Evolutionary conservation across 1,284 basidiomycete genomes (phyloP), one percentile per base, ranked within the genome.

Genomic region (Heterobasidion annosum): DNA sequence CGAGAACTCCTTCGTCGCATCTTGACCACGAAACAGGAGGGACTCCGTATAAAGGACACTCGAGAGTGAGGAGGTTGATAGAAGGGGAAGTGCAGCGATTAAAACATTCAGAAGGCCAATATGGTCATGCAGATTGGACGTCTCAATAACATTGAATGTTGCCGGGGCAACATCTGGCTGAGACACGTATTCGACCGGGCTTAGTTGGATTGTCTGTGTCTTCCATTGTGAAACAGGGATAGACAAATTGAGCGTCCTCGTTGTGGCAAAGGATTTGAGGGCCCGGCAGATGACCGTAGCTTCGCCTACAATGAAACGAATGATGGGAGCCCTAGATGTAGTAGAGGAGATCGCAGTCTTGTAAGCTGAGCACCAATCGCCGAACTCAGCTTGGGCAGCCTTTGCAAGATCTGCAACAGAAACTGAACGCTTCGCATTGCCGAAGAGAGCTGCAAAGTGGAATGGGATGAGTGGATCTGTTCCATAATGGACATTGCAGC

Each of bases 381-480:
- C 18, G 60, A 76, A 75, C 58, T 75, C 63, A 2, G 9, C 18
- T 8, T 47, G 10, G 12, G 45, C 45, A 4, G 25, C 45, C 45
- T 47, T 32, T 3, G 18, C 9, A 16, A 47, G 45, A 16, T 47
- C 45, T 18, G n/a, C 10, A 19, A 32, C 16, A 18, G 16, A 32
- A 25, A 45, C 8, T 8, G 42, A 15, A 10, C 25, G 15, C 53
- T 50, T 50, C 37, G 34, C 18, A 15, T 35, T 18, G 13, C 37
- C 34, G 53, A 75, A 70, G 0, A 67, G 63, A 1, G 71, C 62
- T 0, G 73, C 73, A 2, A 78, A 65, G 60, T 80, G 78, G 63
- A 82, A 83, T 8, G 70, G 60, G 2, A 65, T 47, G 0, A 79
- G 54, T 0, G 79, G 78, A 59, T 75, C 67, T 0, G 72, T 74